Evolutionary conservation across 805 yeast genomes (phyloP).

Genomic region (Wickerhamiella brachini): DNA sequence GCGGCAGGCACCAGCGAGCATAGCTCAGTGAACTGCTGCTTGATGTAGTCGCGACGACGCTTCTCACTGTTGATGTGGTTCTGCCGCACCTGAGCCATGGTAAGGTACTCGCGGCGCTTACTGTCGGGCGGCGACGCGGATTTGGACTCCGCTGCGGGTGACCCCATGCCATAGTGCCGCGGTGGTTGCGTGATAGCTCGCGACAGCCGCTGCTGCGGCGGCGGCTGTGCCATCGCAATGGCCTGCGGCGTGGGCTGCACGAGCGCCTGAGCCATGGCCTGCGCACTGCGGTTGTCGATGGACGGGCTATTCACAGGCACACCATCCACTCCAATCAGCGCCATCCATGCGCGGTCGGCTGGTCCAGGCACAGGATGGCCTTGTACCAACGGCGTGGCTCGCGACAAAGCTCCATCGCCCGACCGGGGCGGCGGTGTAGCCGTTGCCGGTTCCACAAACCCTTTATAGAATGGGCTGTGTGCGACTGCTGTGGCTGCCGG

Average conservation of each 20-base stretch:
- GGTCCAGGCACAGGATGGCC: background rate
- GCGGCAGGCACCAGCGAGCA: conserved; percentile 25
- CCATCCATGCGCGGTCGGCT: background rate
- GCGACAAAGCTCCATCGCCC: background rate
- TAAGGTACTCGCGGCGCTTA: conserved; percentile 16
- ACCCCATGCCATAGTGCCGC: background rate
- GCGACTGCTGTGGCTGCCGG: background rate
- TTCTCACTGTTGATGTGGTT: conserved; percentile 30
- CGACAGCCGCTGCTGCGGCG: conserved; percentile 1
- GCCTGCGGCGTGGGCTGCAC: conserved; percentile 9
- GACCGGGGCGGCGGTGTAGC: background rate
- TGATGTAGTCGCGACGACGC: conserved; percentile 28
- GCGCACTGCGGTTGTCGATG: background rate
- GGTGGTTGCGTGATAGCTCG: background rate
- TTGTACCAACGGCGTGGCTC: background rate
- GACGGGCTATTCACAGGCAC: background rate
- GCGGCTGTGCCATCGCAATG: background rate
- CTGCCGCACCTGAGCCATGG: conserved; percentile 26
- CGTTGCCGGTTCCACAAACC: conserved; percentile 1
- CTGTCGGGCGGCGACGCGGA: conserved; percentile 2
- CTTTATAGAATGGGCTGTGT: conserved; percentile 1
- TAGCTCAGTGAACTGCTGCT: conserved; percentile 26
- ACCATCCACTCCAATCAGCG: background rate
- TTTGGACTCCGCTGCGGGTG: background rate
- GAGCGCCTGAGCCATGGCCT: conserved; percentile 7